Base-by-base conservation (phyloP, 1,284 basidiomycete species). In the Trichosporon faecale region DNA sequence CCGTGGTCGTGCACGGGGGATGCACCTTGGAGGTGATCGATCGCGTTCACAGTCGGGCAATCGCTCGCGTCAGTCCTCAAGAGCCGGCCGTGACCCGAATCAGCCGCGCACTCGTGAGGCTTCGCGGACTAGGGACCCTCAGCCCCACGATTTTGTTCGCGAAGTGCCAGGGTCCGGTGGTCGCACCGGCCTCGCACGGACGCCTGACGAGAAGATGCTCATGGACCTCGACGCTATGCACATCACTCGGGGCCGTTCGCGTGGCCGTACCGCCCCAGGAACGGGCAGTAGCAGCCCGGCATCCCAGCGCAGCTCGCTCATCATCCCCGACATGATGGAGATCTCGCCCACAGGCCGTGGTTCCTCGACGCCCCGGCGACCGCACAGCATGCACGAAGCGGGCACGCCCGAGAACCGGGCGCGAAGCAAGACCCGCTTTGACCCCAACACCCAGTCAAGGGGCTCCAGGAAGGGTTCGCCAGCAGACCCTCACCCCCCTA, bases 141-240 rank as follows among this genome's bases (percentile, higher is more conserved):
- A 61, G 57, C 29, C 57, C 29, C 57, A 31, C 18, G 57, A 61
- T 16, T 61, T 31, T 23, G 57, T 31, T n/a, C 57, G 57, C 9
- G 57, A 61, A 29, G 57, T 61, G 11, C 57, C 57, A 29, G 57
- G 57, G 27, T 61, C 57, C 16, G 57, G 57, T 3, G 57, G 57
- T n/a, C 57, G 57, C 18, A 61, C 57, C 29, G 57, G 57, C 5
- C 27, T 61, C 21, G 27, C 57, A n/a, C 57, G 57, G 57, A 61
- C 57, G n/a, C 57, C 57, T 7, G 57, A 61, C 29, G 57, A 61
- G 57, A 61, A 61, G 29, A 12, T 61, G 57, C 29, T 61, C 29
- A 31, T 31, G 57, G 57, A 61, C 18, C 57, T 61, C 29, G 57
- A 61, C 57, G 57, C 57, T 23, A 61, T 61, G 57, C 57, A 61